phyloP scores from a whole-genome alignment of 2,329 filamentous ascomycete species.

The Fusarium subglutinans region DNA sequence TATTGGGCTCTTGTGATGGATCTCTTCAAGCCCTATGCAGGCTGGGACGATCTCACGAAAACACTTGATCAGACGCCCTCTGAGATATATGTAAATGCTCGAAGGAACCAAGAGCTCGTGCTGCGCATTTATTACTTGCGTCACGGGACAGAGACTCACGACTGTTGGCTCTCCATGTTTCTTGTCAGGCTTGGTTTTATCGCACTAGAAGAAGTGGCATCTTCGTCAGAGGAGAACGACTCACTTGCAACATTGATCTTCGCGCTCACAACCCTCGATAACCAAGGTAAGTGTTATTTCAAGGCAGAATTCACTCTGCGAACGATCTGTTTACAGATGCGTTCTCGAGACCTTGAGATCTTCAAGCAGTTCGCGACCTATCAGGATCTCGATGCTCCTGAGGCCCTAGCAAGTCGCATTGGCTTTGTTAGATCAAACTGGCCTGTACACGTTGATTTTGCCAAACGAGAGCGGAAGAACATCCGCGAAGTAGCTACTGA shows the following conservation, averaged over 20 bases:
- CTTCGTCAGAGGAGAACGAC: not conserved
- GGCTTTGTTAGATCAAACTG: not conserved
- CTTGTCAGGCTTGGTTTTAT: not conserved
- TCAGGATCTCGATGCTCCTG: not conserved
- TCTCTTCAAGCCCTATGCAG: not conserved
- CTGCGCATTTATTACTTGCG: not conserved
- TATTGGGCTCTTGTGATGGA: not conserved
- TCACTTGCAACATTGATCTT: not conserved
- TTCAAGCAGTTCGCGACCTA: not conserved
- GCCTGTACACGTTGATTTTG: not conserved
- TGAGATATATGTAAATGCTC: not conserved
- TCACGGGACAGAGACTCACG: not conserved
- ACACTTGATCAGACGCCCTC: not conserved
- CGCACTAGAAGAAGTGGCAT: not conserved
- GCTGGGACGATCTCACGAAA: not conserved
- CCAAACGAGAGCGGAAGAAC: not conserved
- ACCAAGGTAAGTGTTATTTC: not conserved
- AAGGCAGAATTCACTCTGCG: not conserved
- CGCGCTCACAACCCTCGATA: not conserved
- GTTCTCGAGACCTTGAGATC: not conserved
- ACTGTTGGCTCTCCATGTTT: not conserved
- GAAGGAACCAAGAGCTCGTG: not conserved
- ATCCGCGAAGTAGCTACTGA: not conserved
- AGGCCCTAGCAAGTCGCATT: not conserved
- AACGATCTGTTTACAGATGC: not conserved